Percentiles rank a stretch among this genome's conserved stretches.
Conservation (phyloP, 2,329 filamentous ascomycete species). For the Colletotrichum sp. region DNA sequence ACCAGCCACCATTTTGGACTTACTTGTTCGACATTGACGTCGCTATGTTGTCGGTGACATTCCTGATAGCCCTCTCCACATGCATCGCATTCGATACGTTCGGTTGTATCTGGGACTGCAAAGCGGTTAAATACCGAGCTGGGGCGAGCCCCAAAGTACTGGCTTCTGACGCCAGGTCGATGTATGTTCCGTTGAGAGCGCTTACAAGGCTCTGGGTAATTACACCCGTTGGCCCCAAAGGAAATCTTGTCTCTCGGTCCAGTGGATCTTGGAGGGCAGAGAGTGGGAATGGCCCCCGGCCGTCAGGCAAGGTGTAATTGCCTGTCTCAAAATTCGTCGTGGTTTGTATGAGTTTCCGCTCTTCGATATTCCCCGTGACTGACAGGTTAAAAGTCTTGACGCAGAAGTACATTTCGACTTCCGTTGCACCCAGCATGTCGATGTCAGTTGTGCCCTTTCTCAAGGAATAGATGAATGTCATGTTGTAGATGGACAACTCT, state of each 20-base stretch:
- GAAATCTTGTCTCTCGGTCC: background rate
- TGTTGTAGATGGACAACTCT: constrained; percentile 1
- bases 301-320: background rate
- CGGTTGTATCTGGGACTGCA: background rate
- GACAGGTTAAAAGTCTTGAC: background rate
- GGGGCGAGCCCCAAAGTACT: background rate
- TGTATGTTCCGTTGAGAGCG: background rate
- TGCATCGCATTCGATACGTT: background rate
- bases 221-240: background rate
- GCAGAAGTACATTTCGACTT: background rate
- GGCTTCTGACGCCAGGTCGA: background rate
- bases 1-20: background rate
- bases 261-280: background rate
- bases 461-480: background rate
- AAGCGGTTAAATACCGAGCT: background rate
- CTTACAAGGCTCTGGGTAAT: background rate
- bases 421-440: constrained; percentile 1
- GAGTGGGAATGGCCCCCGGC: background rate
- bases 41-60: background rate
- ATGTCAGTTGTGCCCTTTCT: background rate
- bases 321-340: background rate
- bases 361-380: background rate
- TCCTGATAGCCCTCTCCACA: background rate
- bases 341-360: background rate
- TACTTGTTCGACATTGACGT: background rate